phyloP scores from a whole-genome alignment of 495 filamentous ascomycete species.

The Penicillium paradoxum region DNA sequence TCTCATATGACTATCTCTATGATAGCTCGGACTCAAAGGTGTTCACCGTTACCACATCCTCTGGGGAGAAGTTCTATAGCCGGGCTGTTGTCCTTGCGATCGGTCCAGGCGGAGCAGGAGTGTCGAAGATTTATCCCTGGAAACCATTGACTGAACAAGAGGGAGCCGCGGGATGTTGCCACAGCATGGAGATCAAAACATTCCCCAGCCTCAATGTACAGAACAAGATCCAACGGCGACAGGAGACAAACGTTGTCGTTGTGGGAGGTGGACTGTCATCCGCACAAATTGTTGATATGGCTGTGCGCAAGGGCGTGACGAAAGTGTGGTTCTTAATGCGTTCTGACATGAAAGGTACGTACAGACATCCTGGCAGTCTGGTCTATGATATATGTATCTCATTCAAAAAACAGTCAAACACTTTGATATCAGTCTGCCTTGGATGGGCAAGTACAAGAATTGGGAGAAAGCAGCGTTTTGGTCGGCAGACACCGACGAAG shows the following conservation, averaged over 20 bases:
- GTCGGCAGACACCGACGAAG: constrained; percentile 53
- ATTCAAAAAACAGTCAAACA: constrained; percentile 47
- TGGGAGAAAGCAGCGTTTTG: constrained; percentile 58
- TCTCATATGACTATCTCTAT: constrained; percentile 40
- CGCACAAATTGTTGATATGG: constrained; percentile 56
- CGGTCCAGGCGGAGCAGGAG: constrained; percentile 44
- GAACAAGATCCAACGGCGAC: constrained; percentile 42
- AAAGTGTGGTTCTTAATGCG: constrained; percentile 57
- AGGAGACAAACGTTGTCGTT: constrained; percentile 49
- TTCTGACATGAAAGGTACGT: constrained; percentile 46
- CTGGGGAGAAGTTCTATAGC: constrained; percentile 41
- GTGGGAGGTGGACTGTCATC: constrained; percentile 59
- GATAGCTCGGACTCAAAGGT: constrained; percentile 29
- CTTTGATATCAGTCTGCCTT: constrained; percentile 58
- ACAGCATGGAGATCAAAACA: constrained; percentile 49
- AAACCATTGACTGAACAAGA: constrained; percentile 32
- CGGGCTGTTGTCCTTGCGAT: constrained; percentile 53
- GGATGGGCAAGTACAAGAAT: constrained; percentile 67
- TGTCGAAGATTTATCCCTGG: constrained; percentile 45
- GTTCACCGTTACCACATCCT: constrained; percentile 49
- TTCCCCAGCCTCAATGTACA: constrained; percentile 45
- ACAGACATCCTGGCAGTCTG: neutral
- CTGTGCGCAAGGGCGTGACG: constrained; percentile 46
- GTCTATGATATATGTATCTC: neutral
- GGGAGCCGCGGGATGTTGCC: constrained; percentile 42